Evolutionary conservation across 2,329 filamentous ascomycete genomes (phyloP).

Genomic region (Lomentospora prolificans): DNA sequence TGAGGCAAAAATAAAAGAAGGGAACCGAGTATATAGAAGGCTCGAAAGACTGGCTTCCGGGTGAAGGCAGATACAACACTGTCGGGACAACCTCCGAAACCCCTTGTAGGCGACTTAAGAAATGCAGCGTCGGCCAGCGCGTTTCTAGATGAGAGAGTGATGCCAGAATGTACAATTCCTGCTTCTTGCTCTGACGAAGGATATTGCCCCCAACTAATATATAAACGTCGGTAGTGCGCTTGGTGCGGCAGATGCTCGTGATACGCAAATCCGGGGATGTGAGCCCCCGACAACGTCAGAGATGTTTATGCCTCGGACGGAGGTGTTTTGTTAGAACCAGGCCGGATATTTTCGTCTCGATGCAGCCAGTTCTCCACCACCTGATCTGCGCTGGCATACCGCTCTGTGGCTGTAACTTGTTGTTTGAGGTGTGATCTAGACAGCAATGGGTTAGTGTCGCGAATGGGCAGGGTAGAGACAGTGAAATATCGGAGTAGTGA

Average conservation of each 20-base stretch:
- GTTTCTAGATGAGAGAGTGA: neutral
- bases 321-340: neutral
- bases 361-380: neutral
- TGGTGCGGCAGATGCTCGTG: neutral
- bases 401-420: neutral
- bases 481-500: neutral
- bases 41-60: neutral
- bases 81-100: neutral
- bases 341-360: neutral
- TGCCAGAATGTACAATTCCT: neutral
- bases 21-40: neutral
- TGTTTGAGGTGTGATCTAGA: neutral
- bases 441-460: neutral
- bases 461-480: neutral
- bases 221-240: conserved; percentile 1
- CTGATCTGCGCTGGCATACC: neutral
- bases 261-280: neutral
- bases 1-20: neutral
- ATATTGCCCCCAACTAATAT: neutral
- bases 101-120: neutral
- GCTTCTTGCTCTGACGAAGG: neutral
- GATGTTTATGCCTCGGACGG: neutral
- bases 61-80: neutral
- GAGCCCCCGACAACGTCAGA: neutral
- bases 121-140: neutral